phyloP scores from a whole-genome alignment of 2,329 filamentous ascomycete genomes.

The Diaporthe australafricana region DNA sequence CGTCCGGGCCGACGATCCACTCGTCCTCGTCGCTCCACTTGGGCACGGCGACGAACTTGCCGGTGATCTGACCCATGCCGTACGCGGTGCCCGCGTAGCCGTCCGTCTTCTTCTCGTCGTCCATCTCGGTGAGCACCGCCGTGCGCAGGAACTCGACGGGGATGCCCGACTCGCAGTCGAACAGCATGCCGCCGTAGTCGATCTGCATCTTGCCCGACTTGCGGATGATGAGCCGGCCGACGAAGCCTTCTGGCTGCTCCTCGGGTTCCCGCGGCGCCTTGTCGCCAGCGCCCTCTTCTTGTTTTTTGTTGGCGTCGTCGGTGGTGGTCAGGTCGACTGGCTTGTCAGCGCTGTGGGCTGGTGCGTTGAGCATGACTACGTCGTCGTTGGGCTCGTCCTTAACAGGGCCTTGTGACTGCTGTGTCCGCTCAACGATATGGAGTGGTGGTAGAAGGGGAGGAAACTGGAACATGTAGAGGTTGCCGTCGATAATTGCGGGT shows the following conservation, averaged over 20 bases:
- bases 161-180: constrained; percentile 66
- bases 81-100: constrained; percentile 63
- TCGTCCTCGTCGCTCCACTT: constrained; percentile 69
- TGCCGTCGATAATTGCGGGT: constrained; percentile 57
- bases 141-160: constrained; percentile 66
- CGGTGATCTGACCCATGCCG: constrained; percentile 73
- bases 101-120: constrained; percentile 61
- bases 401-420: constrained; percentile 43
- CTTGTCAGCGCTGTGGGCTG: constrained; percentile 39
- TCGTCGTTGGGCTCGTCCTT: constrained; percentile 57
- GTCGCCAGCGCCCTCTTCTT: constrained; percentile 44
- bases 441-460: constrained; percentile 71
- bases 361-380: constrained; percentile 51
- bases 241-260: constrained; percentile 62
- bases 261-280: constrained; percentile 45
- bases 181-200: constrained; percentile 69
- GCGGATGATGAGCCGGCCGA: constrained; percentile 70
- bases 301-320: constrained; percentile 41
- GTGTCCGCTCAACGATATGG: constrained; percentile 42
- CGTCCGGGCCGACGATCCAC: constrained; percentile 59
- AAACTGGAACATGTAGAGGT: constrained; percentile 74
- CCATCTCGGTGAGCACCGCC: constrained; percentile 69
- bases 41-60: constrained; percentile 70
- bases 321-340: constrained; percentile 57
- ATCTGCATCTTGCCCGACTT: constrained; percentile 72